Evolutionary conservation across 1,284 basidiomycete genomes (phyloP), one percentile per base, ranked within the genome.

Genomic region (Rhodotorula sp.): DNA sequence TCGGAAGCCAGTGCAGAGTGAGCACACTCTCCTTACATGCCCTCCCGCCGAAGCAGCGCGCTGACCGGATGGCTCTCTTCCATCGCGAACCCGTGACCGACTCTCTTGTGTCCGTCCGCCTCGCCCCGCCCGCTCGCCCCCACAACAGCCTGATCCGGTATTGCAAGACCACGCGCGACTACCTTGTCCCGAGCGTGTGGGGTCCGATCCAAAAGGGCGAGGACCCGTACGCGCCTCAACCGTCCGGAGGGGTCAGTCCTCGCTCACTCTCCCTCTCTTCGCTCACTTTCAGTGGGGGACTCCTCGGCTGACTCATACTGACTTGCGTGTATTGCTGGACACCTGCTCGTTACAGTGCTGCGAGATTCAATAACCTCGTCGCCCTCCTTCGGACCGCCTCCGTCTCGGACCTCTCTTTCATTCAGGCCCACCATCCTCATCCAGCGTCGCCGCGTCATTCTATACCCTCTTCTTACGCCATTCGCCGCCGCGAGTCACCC

Each of bases 1-100:
- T 93, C 91, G 79, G 93, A 97, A 83, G 95, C 95, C 56, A 91
- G 89, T 79, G 86, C 90, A 69, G 91, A 88, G 93, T 96, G 79
- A 78, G 90, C 82, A 39, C 18, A 34, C 4, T 5, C 23, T 2
- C 34, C n/a, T 51, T 34, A 16, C 7, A 5, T 5, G 1, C 18
- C 21, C 58, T 47, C 34, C n/a, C 51, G 14, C 29, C 5, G 39
- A 18, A n/a, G 6, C 39, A 18, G 21, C 46, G 39, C 31, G 7
- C 3, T 29, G 21, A 18, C 8, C 34, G 34, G 34, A 29, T 29
- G 29, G 26, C 6, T 20, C 14, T 12, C 18, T 31, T 0, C 39
- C 54, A 12, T 34, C 31, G 34, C 62, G 49, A 29, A 29, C 29
- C 29, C 23, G 26, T 21, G 57, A 5, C 46, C 34, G 5, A 62